phyloP scores from a whole-genome alignment of 192 early-diverging fungal genomes.

The Chytriomyces sp. region DNA sequence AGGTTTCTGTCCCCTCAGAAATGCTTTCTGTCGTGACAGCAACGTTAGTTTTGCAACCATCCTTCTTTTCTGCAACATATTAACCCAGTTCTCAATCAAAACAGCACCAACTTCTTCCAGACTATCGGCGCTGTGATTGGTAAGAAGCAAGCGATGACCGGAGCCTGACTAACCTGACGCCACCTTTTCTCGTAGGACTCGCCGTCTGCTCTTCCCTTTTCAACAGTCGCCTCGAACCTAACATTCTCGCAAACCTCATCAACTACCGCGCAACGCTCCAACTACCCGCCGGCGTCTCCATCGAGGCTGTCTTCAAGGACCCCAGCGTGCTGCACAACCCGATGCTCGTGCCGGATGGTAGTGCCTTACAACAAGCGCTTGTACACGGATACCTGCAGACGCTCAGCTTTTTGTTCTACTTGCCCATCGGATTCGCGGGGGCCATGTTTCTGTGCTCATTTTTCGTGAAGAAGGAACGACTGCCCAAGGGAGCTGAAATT shows the following conservation, averaged over 20 bases:
- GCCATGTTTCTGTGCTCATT: slow-evolving; percentile 11
- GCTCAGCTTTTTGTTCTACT: slow-evolving; percentile 24
- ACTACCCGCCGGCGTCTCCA: background rate
- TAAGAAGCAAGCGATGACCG: too few relatives aligned
- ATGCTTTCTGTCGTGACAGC: slow-evolving; percentile 70
- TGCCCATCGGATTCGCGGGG: slow-evolving; percentile 28
- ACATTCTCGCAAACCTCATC: slow-evolving; percentile 21
- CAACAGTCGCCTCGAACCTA: slow-evolving; percentile 55
- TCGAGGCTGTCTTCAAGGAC: background rate
- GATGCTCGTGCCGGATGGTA: background rate
- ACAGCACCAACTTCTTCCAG: slow-evolving; percentile 45
- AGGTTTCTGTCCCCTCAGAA: slow-evolving; percentile 61
- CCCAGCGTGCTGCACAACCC: slow-evolving; percentile 8
- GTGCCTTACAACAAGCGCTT: slow-evolving; percentile 20
- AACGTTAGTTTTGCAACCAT: slow-evolving; percentile 37
- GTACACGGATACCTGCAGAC: slow-evolving; percentile 32
- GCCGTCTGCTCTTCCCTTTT: slow-evolving; percentile 62
- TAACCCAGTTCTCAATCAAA: slow-evolving; percentile 16
- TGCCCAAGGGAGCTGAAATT: slow-evolving; percentile 12
- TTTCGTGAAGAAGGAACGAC: slow-evolving; percentile 36
- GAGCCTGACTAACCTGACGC: too few relatives aligned
- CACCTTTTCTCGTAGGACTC: slow-evolving; percentile 62
- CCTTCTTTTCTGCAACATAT: slow-evolving; percentile 28
- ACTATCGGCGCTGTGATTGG: slow-evolving; percentile 62
- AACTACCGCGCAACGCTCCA: background rate